Evolutionary conservation across 1,139 yeast genomes (phyloP).

Genomic region (Spathaspora sp.): DNA sequence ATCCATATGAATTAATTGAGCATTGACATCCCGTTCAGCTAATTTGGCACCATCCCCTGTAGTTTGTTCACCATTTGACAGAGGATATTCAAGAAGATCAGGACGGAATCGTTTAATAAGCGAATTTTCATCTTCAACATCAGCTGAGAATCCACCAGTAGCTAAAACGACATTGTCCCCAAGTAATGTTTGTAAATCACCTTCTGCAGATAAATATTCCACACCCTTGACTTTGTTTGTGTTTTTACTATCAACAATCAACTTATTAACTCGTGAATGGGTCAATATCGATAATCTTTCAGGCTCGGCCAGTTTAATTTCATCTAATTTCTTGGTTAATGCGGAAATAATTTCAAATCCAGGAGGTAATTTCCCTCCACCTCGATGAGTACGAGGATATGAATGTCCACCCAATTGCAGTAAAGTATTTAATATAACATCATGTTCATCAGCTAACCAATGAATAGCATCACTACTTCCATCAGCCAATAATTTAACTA

Average conservation of each 20-base stretch:
- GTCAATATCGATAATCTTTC: conserved; percentile 22
- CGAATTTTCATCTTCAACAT: conserved; percentile 17
- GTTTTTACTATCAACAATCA: conserved; percentile 15
- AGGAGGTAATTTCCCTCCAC: conserved; percentile 32
- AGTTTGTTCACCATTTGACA: conserved; percentile 36
- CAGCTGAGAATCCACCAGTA: conserved; percentile 42
- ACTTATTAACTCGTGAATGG: conserved; percentile 19
- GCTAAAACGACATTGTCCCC: conserved; percentile 31
- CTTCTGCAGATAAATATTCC: conserved; percentile 15
- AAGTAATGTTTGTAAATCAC: conserved; percentile 9
- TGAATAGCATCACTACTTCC: conserved; percentile 30
- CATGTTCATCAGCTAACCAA: conserved; percentile 28
- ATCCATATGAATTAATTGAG: conserved; percentile 36
- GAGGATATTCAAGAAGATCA: conserved; percentile 31
- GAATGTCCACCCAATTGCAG: conserved; percentile 38
- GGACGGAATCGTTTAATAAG: conserved; percentile 32
- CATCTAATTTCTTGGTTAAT: conserved; percentile 21
- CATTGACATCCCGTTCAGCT: conserved; percentile 30
- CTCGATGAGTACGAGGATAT: conserved; percentile 38
- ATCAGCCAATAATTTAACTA: conserved; percentile 26
- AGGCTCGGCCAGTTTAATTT: conserved; percentile 12
- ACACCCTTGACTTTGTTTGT: conserved; percentile 21
- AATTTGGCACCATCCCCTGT: conserved; percentile 42
- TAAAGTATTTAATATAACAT: conserved; percentile 29
- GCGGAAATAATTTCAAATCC: conserved; percentile 36